phyloP scores from a whole-genome alignment of 1,139 yeast species.

The Lodderomyces parapsilosis region DNA sequence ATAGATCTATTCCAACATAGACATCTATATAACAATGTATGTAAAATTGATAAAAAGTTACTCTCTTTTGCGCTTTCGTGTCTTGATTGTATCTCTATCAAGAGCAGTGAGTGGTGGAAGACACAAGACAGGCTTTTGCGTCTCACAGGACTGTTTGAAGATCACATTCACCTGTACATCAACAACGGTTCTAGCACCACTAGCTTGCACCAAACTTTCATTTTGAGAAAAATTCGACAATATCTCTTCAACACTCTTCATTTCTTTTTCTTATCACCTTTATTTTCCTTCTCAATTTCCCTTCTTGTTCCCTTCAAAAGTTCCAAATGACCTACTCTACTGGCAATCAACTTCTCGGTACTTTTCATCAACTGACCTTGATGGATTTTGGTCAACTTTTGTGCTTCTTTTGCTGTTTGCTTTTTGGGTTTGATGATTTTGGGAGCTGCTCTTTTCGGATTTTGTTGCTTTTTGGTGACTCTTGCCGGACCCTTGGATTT shows the following conservation, averaged over 20 bases:
- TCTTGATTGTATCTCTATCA: conserved; percentile 29
- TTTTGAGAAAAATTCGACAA: conserved; percentile 16
- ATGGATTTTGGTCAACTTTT: conserved; percentile 59
- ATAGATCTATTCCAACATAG: conserved; percentile 47
- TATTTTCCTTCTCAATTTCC: conserved; percentile 61
- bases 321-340: conserved; percentile 95
- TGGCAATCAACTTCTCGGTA: conserved; percentile 83
- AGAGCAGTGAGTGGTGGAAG: conserved; percentile 31
- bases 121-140: conserved; percentile 6
- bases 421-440: conserved; percentile 70
- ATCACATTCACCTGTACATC: conserved; percentile 1
- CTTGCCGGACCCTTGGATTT: conserved; percentile 48
- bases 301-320: conserved; percentile 89
- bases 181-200: neutral
- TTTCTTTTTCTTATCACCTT: conserved; percentile 21
- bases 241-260: conserved; percentile 15
- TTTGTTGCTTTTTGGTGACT: conserved; percentile 52
- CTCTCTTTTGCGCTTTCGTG: conserved; percentile 9
- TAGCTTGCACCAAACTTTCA: neutral
- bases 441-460: conserved; percentile 72
- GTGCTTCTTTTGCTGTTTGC: conserved; percentile 43
- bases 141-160: neutral
- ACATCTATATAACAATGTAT: neutral
- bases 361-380: conserved; percentile 63
- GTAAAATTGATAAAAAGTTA: neutral